Evolutionary conservation across 805 yeast genomes (phyloP).

Genomic region (Saccharomycopsis olivae): DNA sequence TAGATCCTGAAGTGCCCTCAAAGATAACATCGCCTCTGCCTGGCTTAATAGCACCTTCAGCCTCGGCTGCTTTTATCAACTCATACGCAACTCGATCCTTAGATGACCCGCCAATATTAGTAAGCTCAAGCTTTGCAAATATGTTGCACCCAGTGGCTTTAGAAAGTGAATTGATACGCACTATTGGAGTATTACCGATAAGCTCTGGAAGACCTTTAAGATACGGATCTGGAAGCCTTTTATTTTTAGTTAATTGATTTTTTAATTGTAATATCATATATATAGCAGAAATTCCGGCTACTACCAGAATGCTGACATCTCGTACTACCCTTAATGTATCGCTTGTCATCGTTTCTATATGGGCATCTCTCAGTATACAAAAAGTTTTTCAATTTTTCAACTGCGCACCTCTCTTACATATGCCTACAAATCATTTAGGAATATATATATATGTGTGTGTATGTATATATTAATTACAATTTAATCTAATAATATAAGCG

Average conservation of each 20-base stretch:
- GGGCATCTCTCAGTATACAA: too few relatives aligned
- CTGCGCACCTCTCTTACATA: too few relatives aligned
- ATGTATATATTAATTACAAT: too few relatives aligned
- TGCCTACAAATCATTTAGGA: too few relatives aligned
- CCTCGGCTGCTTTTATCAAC: constrained; percentile 62
- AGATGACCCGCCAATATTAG: constrained; percentile 93
- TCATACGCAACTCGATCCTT: constrained; percentile 90
- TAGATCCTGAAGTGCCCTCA: constrained; percentile 96
- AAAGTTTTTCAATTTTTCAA: too few relatives aligned
- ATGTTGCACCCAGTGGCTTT: constrained; percentile 67
- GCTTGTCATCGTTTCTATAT: too few relatives aligned
- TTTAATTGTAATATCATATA: too few relatives aligned
- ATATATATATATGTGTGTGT: too few relatives aligned
- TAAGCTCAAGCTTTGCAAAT: constrained; percentile 76
- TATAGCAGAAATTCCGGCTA: too few relatives aligned
- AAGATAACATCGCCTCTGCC: constrained; percentile 62
- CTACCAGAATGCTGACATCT: too few relatives aligned
- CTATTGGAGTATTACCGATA: constrained; percentile 86
- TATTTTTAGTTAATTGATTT: not conserved
- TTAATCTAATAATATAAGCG: not conserved
- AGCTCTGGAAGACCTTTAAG: constrained; percentile 60
- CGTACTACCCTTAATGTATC: too few relatives aligned
- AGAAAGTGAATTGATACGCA: constrained; percentile 62
- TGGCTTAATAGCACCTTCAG: constrained; percentile 44
- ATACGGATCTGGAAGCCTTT: constrained; percentile 7